Conservation (phyloP, 2,329 filamentous ascomycete genomes). For the Penicillium sp. region DNA sequence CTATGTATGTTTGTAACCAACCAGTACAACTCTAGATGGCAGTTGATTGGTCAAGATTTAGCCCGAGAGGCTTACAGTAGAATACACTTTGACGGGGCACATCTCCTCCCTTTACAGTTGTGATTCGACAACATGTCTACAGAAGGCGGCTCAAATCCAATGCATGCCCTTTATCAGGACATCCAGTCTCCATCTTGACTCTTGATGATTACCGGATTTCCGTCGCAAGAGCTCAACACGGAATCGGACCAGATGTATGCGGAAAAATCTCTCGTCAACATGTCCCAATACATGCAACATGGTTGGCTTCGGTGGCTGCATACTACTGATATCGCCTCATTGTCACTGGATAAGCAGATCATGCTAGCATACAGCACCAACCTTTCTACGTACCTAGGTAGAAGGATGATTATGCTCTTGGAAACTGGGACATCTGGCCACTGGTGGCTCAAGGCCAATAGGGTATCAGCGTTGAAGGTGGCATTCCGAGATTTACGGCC, state of each 20-base stretch:
- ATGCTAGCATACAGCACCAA: constrained; percentile 4
- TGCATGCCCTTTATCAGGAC: constrained; percentile 14
- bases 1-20: too few relatives aligned
- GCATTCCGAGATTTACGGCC: background rate
- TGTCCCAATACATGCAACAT: constrained; percentile 10
- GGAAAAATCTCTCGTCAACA: constrained; percentile 2
- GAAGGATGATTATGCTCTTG: constrained; percentile 3
- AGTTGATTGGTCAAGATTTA: too few relatives aligned
- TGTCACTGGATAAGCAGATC: constrained; percentile 3
- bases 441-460: constrained; percentile 3
- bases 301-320: constrained; percentile 7
- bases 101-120: too few relatives aligned
- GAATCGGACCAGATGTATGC: constrained; percentile 10
- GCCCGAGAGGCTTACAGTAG: too few relatives aligned
- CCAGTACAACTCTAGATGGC: too few relatives aligned
- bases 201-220: constrained; percentile 14
- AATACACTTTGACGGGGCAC: too few relatives aligned
- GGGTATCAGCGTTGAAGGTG: background rate
- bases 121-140: too few relatives aligned
- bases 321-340: constrained; percentile 4
- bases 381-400: background rate
- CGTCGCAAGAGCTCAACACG: constrained; percentile 10
- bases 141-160: background rate
- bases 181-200: constrained; percentile 7
- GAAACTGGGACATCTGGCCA: constrained; percentile 9